Evolutionary conservation across 108 stramenopile genomes (phyloP).

Genomic region (Nitzschia sp.): DNA sequence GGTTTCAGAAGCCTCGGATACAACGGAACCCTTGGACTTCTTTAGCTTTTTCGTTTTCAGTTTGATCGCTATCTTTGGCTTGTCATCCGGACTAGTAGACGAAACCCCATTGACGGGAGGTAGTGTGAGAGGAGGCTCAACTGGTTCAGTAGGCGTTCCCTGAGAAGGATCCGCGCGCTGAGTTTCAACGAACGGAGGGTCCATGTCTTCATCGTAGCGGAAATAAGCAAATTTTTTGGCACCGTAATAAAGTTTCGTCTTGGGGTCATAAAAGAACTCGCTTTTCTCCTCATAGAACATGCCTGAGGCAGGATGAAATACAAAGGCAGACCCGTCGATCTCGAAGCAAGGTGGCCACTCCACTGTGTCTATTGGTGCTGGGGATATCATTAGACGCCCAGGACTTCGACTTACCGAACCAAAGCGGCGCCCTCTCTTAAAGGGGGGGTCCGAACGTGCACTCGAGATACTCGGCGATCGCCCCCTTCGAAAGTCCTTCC

Average conservation of each 20-base stretch:
- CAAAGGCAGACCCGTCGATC: conserved; percentile 57
- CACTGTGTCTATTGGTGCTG: background rate
- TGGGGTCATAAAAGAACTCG: conserved; percentile 87
- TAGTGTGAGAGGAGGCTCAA: conserved; percentile 1
- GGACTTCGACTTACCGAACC: background rate
- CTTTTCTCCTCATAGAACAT: conserved; percentile 80
- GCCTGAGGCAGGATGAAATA: conserved; percentile 74
- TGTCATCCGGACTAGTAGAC: conserved; percentile 6
- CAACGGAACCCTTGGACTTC: conserved; percentile 9
- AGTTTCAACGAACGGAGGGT: conserved; percentile 37
- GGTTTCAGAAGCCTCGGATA: background rate
- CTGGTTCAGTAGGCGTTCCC: conserved; percentile 3
- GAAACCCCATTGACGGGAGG: background rate
- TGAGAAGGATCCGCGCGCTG: conserved; percentile 16
- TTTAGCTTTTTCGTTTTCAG: conserved; percentile 42
- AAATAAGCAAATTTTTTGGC: conserved; percentile 65
- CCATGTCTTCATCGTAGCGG: conserved; percentile 39
- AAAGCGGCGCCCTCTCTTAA: background rate
- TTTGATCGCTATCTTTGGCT: conserved; percentile 42
- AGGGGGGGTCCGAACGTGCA: background rate
- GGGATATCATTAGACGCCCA: background rate
- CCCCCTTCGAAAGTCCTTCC: background rate
- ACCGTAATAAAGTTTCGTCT: conserved; percentile 78
- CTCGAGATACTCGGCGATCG: background rate
- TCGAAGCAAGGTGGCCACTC: conserved; percentile 86